Base-by-base conservation (phyloP, 164 flowering plant genomes). In the Annona cherimola region DNA sequence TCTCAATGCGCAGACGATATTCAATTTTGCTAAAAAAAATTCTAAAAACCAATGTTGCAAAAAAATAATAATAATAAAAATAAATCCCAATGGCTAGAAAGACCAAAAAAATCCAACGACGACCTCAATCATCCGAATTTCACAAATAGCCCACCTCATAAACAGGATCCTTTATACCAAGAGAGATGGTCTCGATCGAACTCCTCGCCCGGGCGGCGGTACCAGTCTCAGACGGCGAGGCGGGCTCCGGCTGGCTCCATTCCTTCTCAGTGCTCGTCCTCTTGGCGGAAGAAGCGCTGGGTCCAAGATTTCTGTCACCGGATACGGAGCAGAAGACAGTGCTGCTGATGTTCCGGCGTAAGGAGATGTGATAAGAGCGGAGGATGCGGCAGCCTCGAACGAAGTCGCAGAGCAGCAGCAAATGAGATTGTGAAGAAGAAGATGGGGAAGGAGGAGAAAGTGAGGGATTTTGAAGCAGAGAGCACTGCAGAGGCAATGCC, bases 121-220 rank as follows among this genome's bases (percentile, higher is more conserved):
- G 35, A 26, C 35, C 35, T 26, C 35, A 26, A 26, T 26, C 35
- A 26, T 26, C 35, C 35, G 35, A 26, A 50, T 50, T 50, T 16
- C 9, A 50, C 57, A 46, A 6, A 8, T 12, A 46, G 0, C 44
- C 2, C 44, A 66, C 69, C 69, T 66, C 54, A 1, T 66, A 66
- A 19, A 66, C 69, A 43, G 69, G 55, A 14, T 66, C 69, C 42
- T 20, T 66, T 50, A 66, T 44, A 0, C 69, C 69, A 2, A 66
- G 69, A 66, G 69, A 66, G 55, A 66, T 45, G 18, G 69, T 4
- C 43, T 64, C 67, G 5, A 16, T 41, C 42, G 45, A 64, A 64
- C 14, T 39, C 42, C 67, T 40, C 18, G 42, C 41, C 12, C 42
- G 9, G 16, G 44, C n/a, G 14, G n/a, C 18, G n/a, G 42, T 11